Base-by-base conservation (phyloP, 2,329 filamentous ascomycete species). In the Xylariomycetidae sp. region DNA sequence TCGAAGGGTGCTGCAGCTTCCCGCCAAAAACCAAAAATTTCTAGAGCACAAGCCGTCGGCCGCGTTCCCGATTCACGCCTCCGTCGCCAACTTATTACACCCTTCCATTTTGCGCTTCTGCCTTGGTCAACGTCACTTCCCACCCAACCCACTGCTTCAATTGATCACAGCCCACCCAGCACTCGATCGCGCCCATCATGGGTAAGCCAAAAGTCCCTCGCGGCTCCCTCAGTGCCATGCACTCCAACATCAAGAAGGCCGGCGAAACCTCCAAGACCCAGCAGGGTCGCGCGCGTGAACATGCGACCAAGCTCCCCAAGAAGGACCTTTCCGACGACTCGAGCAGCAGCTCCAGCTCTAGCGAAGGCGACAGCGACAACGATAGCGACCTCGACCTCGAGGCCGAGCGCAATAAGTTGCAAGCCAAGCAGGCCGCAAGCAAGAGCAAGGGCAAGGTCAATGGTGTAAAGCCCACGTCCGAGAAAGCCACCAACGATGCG, bases 341-440 rank as follows among this genome's bases (percentile, higher is more conserved):
- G 42, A 54, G 53, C 32, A 50, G 39, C 36, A 48, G 60, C 22
- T 59, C 61, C 29, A 40, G 42, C 23, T 51, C 47, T 5, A 56
- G 48, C 3, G 55, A 48, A 25, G 61, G 55, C 35, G 52, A 54
- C 34, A 62, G 55, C 34, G 54, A 53, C 32, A 57, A 53, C 30
- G 53, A 54, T 34, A 56, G 55, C 32, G 60, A 52, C 12, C 50
- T 46, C 14, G 44, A 49, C 25, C 31, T 24, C 19, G 47, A 50
- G 10, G 48, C 48, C 10, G 50, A 44, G 3, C 40, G 61, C 30
- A 55, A 52, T 32, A 61, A 59, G 37, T 50, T 61, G 23, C 34
- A 40, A 16, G 49, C 38, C n/a, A 50, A 33, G n/a, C 23, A 47
- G 38, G 37, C 38, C 26, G 45, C 49, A 19, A 54, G 38, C 23